Conservation (phyloP, 306 rosid genomes). For the Begonia fuchsioides region DNA sequence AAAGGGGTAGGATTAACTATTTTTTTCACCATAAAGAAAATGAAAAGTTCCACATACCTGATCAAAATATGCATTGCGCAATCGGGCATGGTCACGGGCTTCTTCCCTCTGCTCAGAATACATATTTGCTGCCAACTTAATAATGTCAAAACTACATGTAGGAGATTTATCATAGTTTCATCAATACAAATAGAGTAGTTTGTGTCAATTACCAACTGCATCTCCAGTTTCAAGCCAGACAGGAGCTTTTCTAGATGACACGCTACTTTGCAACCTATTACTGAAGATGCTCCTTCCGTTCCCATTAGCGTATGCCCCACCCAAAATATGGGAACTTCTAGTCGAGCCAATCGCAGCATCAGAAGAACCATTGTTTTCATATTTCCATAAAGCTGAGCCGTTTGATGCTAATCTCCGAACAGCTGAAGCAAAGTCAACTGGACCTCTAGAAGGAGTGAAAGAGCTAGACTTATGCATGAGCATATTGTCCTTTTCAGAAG, state of each 20-base stretch:
- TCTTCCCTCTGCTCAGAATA: constrained; percentile 90
- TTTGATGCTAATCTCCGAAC: constrained; percentile 80
- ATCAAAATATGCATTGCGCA: constrained; percentile 86
- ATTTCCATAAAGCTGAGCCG: constrained; percentile 89
- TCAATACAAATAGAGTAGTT: constrained; percentile 19
- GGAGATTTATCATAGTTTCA: constrained; percentile 14
- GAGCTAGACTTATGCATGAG: constrained; percentile 58
- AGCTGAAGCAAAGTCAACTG: constrained; percentile 77
- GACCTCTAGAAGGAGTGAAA: constrained; percentile 53
- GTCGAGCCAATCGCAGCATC: constrained; percentile 71
- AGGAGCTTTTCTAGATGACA: constrained; percentile 66
- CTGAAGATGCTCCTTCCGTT: constrained; percentile 47
- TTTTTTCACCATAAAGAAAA: background rate
- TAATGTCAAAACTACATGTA: constrained; percentile 29
- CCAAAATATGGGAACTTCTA: constrained; percentile 49
- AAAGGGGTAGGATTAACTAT: background rate
- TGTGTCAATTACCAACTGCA: constrained; percentile 62
- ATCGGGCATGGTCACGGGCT: constrained; percentile 95
- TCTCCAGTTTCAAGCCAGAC: constrained; percentile 98
- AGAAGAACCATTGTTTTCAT: constrained; percentile 55
- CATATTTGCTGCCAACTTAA: constrained; percentile 73
- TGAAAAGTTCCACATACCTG: constrained; percentile 43
- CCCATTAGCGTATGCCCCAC: constrained; percentile 46
- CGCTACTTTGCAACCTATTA: constrained; percentile 56
- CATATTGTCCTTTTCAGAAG: constrained; percentile 51